These are phyloP conservation scores for Penicillium brevicompactum DNA, from an alignment of 2,329 filamentous ascomycete species.

Conservation along the genomic window DNA sequence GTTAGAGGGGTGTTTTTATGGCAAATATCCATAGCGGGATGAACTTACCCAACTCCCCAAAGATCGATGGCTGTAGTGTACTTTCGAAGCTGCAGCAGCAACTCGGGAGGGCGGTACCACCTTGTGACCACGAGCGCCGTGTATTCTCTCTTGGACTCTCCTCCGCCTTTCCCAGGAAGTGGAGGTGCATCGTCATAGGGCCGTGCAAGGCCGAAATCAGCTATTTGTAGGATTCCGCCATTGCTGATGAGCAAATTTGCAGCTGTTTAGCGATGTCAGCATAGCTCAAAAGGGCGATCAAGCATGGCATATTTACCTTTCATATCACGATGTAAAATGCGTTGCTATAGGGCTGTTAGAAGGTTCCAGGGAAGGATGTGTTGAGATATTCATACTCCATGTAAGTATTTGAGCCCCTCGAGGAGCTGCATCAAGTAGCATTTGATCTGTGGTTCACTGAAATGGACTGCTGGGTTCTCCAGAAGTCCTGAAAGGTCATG, in stretches of 20 bases:
- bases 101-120: conserved; percentile 95
- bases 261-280: conserved; percentile 49
- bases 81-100: conserved; percentile 80
- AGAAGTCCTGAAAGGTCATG: conserved; percentile 96
- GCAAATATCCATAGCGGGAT: neutral
- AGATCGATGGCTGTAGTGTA: conserved; percentile 99
- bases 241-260: conserved; percentile 98
- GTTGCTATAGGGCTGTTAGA: conserved; percentile 47
- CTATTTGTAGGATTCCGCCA: conserved; percentile 88
- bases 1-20: neutral
- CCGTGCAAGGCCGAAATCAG: conserved; percentile 91
- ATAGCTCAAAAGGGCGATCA: neutral
- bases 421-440: conserved; percentile 96
- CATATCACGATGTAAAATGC: conserved; percentile 96
- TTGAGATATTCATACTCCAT: conserved; percentile 58
- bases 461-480: conserved; percentile 87
- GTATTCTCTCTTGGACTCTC: conserved; percentile 85
- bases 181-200: conserved; percentile 88
- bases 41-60: conserved; percentile 88
- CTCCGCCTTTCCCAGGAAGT: conserved; percentile 73
- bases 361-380: neutral
- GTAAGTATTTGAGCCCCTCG: conserved; percentile 85
- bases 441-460: conserved; percentile 90
- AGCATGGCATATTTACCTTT: conserved; percentile 56
- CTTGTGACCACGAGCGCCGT: conserved; percentile 95